Percentiles rank a stretch among this genome's conserved stretches.
phyloP scores from a whole-genome alignment of 345 rosid species.

The Populus simonii region DNA sequence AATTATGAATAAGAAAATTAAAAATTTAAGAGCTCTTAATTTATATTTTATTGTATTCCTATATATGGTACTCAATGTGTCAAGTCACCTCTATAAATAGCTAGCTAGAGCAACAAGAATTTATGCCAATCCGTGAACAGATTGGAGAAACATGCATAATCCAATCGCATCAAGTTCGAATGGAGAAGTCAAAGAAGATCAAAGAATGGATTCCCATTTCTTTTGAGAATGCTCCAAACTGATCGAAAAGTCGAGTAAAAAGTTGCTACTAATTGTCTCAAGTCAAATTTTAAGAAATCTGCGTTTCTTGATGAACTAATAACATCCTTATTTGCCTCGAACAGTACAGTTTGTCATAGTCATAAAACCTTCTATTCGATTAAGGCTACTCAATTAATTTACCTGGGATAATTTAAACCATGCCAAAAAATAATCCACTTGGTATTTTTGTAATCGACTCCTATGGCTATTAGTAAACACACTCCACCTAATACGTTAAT shows the following conservation, averaged over 20 bases:
- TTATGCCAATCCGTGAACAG: neutral
- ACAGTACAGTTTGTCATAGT: neutral
- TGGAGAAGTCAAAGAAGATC: neutral
- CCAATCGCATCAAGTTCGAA: neutral
- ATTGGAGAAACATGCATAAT: neutral
- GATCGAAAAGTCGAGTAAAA: too few species aligned
- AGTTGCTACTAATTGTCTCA: neutral
- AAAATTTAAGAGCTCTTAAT: neutral
- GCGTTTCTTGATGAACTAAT: neutral
- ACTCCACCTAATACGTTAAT: slow-evolving; percentile 19
- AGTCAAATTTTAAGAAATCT: neutral
- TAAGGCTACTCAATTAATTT: neutral
- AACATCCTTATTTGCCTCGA: neutral
- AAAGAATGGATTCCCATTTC: neutral
- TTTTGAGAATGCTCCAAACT: neutral
- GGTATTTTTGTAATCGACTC: neutral
- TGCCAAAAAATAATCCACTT: neutral
- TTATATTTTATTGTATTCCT: neutral
- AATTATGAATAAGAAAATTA: too few species aligned
- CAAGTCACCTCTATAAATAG: neutral
- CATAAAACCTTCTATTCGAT: neutral
- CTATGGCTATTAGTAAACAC: neutral
- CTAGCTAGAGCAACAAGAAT: neutral
- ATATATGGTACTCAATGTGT: neutral
- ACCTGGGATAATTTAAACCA: neutral